Evolutionary conservation across 2,329 filamentous ascomycete species (phyloP).

Genomic region (Magnaporthales sp.): DNA sequence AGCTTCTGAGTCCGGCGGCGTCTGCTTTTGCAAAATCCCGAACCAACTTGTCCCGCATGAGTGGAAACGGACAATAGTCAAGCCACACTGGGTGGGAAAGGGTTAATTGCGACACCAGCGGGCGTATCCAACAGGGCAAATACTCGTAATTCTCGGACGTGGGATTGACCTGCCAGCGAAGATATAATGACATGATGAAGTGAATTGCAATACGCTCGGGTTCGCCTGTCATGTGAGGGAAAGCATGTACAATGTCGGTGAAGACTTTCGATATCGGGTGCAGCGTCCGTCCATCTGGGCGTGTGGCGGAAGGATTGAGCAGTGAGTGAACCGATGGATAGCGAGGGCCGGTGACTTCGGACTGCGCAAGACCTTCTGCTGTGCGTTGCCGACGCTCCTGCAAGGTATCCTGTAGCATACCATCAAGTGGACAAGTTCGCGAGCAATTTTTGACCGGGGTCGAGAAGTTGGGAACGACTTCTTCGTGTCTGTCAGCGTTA

Average conservation of each 20-base stretch:
- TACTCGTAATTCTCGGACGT: slow-evolving; percentile 72
- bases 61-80: slow-evolving; percentile 10
- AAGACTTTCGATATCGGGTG: slow-evolving; percentile 80
- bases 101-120: slow-evolving; percentile 36
- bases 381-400: slow-evolving; percentile 58
- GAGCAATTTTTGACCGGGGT: slow-evolving; percentile 44
- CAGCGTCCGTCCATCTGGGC: slow-evolving; percentile 31
- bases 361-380: slow-evolving; percentile 52
- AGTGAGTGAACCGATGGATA: slow-evolving; percentile 76
- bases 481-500: neutral
- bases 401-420: slow-evolving; percentile 72
- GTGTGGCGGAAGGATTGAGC: slow-evolving; percentile 58
- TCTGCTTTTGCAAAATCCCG: slow-evolving; percentile 12
- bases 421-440: slow-evolving; percentile 70
- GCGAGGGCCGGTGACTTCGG: slow-evolving; percentile 63
- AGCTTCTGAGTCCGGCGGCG: slow-evolving; percentile 5
- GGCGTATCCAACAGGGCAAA: slow-evolving; percentile 64
- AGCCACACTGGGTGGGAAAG: slow-evolving; percentile 10
- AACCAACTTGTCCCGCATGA: slow-evolving; percentile 8
- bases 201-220: slow-evolving; percentile 77
- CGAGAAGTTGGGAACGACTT: neutral
- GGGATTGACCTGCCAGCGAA: slow-evolving; percentile 78
- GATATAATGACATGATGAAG: slow-evolving; percentile 79
- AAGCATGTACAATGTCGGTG: slow-evolving; percentile 77
- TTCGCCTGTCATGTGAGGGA: slow-evolving; percentile 67